Percentiles rank a stretch among this genome's conserved stretches.
Evolutionary conservation across 2,329 filamentous ascomycete species (phyloP).

Genomic region (Zopfia rhizophila): DNA sequence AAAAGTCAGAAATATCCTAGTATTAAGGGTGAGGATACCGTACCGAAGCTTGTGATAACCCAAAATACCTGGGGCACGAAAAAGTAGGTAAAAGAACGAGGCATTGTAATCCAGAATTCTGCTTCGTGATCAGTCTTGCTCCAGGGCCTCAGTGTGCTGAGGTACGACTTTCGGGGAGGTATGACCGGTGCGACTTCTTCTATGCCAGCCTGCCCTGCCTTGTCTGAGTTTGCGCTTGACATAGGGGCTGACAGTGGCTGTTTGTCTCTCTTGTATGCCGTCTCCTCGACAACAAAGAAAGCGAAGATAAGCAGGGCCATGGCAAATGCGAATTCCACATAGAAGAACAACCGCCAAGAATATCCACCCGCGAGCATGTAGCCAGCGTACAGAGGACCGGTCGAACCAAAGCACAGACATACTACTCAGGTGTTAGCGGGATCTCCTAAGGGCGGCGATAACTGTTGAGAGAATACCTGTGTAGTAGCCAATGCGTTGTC

Average conservation of each 20-base stretch:
- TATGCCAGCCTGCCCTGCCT: slow-evolving; percentile 28
- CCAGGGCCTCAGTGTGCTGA: slow-evolving; percentile 46
- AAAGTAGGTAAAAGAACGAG: slow-evolving; percentile 49
- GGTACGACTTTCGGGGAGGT: slow-evolving; percentile 39
- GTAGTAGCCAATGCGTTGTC: slow-evolving; percentile 67
- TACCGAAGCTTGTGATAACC: slow-evolving; percentile 50
- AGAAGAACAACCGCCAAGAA: slow-evolving; percentile 71
- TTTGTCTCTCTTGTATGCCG: slow-evolving; percentile 57
- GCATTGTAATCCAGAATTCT: slow-evolving; percentile 48
- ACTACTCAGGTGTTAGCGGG: too few species aligned
- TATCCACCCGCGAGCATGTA: slow-evolving; percentile 70
- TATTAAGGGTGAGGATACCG: background rate
- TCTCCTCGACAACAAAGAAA: slow-evolving; percentile 70
- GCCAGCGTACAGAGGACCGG: slow-evolving; percentile 67
- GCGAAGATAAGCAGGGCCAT: slow-evolving; percentile 56
- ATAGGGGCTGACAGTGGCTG: slow-evolving; percentile 2
- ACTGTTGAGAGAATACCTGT: too few species aligned
- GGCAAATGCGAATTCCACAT: slow-evolving; percentile 68
- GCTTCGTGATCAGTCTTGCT: slow-evolving; percentile 43
- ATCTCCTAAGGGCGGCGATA: too few species aligned
- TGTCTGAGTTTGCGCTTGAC: slow-evolving; percentile 18
- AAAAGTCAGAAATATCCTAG: background rate
- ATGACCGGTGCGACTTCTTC: slow-evolving; percentile 35
- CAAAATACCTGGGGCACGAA: slow-evolving; percentile 50
- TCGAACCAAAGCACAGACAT: slow-evolving; percentile 65